These are phyloP conservation scores for Tephrocybe sp. DNA, from an alignment of 768 basidiomycete genomes.

Conservation along the genomic window DNA sequence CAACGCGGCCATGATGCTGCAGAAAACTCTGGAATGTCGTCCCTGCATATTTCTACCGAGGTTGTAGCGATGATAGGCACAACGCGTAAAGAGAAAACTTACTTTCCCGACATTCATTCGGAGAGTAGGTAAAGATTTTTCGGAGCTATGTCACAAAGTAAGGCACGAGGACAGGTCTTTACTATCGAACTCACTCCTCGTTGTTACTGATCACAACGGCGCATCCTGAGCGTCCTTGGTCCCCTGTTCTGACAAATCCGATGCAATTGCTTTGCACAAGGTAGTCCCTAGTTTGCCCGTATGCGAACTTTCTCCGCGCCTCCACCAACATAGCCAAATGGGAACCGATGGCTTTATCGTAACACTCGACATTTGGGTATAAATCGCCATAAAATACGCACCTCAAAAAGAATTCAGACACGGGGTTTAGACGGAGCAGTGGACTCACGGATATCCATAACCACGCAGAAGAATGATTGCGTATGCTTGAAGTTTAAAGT, in stretches of 20 bases:
- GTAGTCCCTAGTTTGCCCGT: slow-evolving; percentile 65
- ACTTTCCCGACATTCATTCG: slow-evolving; percentile 70
- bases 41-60: slow-evolving; percentile 31
- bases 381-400: slow-evolving; percentile 89
- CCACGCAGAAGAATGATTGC: slow-evolving; percentile 72
- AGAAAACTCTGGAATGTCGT: slow-evolving; percentile 48
- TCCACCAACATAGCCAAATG: slow-evolving; percentile 55
- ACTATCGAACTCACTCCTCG: slow-evolving; percentile 30
- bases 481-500: slow-evolving; percentile 82
- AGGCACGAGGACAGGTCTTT: not conserved
- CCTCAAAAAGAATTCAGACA: slow-evolving; percentile 33
- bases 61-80: not conserved
- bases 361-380: slow-evolving; percentile 70
- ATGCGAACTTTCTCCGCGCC: slow-evolving; percentile 63
- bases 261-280: slow-evolving; percentile 58
- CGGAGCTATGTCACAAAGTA: slow-evolving; percentile 22
- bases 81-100: slow-evolving; percentile 22
- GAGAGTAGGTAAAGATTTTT: slow-evolving; percentile 39
- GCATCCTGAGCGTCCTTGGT: slow-evolving; percentile 54
- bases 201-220: slow-evolving; percentile 71
- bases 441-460: slow-evolving; percentile 69
- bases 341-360: slow-evolving; percentile 47
- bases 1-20: slow-evolving; percentile 40
- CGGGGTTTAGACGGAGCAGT: not conserved
- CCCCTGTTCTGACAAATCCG: slow-evolving; percentile 72